phyloP scores from a whole-genome alignment of 768 basidiomycete genomes.

The Podaxis sp. region DNA sequence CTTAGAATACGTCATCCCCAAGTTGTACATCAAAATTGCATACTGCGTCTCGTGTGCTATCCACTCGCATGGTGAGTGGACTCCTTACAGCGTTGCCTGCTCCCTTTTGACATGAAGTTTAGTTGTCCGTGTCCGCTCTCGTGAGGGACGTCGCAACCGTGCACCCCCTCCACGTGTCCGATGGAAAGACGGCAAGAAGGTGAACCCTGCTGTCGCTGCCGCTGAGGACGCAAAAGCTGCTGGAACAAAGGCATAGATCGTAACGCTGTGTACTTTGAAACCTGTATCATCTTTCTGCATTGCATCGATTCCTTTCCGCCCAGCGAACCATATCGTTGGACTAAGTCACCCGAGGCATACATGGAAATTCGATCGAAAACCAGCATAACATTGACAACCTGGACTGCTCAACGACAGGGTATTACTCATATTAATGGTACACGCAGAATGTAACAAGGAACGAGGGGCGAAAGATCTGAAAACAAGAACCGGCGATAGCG shows the following conservation, averaged over 20 bases:
- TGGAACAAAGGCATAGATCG: constrained; percentile 52
- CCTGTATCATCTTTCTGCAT: constrained; percentile 11
- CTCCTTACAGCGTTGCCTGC: constrained; percentile 5
- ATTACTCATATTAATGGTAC: constrained; percentile 16
- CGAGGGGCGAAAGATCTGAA: background rate
- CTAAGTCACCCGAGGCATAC: background rate
- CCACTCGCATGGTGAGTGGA: constrained; percentile 88
- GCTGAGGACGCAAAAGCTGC: constrained; percentile 83
- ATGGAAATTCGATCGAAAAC: background rate
- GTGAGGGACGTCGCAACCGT: constrained; percentile 95
- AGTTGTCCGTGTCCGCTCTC: constrained; percentile 98
- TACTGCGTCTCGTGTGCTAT: constrained; percentile 99
- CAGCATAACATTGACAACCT: constrained; percentile 1
- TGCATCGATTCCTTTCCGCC: constrained; percentile 7
- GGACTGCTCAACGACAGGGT: constrained; percentile 3
- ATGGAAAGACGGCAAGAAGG: constrained; percentile 96
- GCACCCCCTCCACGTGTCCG: constrained; percentile 93
- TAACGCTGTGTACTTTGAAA: constrained; percentile 12
- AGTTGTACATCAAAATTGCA: constrained; percentile 97
- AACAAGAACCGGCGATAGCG: background rate
- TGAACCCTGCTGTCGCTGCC: constrained; percentile 93
- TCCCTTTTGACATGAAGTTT: constrained; percentile 8
- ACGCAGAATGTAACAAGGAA: constrained; percentile 10
- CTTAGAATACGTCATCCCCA: constrained; percentile 92
- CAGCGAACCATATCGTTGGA: background rate